Percentiles rank a stretch among this genome's conserved stretches.
These are phyloP conservation scores for Ceratobasidium sp. DNA, from an alignment of 1,284 basidiomycete species.

Conservation along the genomic window DNA sequence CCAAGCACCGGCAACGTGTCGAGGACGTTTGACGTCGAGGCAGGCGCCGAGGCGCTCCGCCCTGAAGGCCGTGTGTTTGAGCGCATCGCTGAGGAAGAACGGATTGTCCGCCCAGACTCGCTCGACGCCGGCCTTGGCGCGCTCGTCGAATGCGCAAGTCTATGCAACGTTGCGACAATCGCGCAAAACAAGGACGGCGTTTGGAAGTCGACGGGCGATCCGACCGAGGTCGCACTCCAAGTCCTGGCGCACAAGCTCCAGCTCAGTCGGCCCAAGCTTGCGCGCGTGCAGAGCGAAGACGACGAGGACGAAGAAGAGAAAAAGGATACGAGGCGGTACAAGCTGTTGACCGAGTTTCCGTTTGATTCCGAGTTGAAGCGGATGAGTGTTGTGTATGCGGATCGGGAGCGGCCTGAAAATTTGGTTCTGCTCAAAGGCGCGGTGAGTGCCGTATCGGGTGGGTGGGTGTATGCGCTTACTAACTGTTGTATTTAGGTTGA, in stretches of 20 bases:
- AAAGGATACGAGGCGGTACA: slow-evolving; percentile 44
- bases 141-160: slow-evolving; percentile 48
- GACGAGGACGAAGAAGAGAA: slow-evolving; percentile 6
- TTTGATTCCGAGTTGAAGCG: slow-evolving; percentile 75
- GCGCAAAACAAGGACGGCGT: slow-evolving; percentile 59
- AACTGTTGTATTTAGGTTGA: slow-evolving; percentile 42
- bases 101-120: slow-evolving; percentile 12
- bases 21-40: slow-evolving; percentile 33
- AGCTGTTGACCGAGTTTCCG: slow-evolving; percentile 63
- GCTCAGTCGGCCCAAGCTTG: slow-evolving; percentile 36
- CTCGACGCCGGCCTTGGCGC: slow-evolving; percentile 22
- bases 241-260: slow-evolving; percentile 65
- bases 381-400: slow-evolving; percentile 66
- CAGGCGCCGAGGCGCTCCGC: slow-evolving; percentile 25
- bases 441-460: slow-evolving; percentile 67
- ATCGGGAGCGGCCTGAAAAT: slow-evolving; percentile 46
- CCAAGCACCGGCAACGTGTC: slow-evolving; percentile 13
- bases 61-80: slow-evolving; percentile 41
- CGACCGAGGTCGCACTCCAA: slow-evolving; percentile 76
- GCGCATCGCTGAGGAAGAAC: slow-evolving; percentile 13
- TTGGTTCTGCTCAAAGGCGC: slow-evolving; percentile 70
- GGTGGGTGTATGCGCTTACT: slow-evolving; percentile 59
- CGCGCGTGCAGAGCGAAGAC: slow-evolving; percentile 32
- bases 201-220: slow-evolving; percentile 78
- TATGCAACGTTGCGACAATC: slow-evolving; percentile 65